Percentiles rank a stretch among this genome's conserved stretches.
These are phyloP conservation scores for Pseudoneurospora amorphoporcata DNA, from an alignment of 495 filamentous ascomycete species.

Conservation along the genomic window DNA sequence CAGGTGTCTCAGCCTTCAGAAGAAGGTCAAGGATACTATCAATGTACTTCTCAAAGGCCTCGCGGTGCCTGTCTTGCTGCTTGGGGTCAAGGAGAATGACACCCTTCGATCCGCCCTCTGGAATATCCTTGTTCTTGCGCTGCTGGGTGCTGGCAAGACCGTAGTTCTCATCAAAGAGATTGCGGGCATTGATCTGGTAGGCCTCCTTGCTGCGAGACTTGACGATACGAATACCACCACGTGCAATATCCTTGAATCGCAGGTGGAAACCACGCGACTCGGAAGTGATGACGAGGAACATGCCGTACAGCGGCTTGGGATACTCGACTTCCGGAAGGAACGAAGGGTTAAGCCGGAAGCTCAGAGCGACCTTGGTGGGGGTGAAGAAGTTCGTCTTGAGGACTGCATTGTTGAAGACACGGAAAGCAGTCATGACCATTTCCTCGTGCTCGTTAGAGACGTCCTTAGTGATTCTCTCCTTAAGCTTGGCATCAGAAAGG, in stretches of 20 bases:
- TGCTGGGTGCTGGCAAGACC: constrained; percentile 97
- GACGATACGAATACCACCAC: constrained; percentile 96
- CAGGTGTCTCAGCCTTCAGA: constrained; percentile 77
- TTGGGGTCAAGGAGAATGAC: constrained; percentile 89
- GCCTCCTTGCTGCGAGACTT: constrained; percentile 92
- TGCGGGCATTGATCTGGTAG: constrained; percentile 91
- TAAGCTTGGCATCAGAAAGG: constrained; percentile 66
- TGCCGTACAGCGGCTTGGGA: constrained; percentile 85
- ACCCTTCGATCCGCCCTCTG: constrained; percentile 97
- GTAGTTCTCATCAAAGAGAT: constrained; percentile 97
- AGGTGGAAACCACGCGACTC: constrained; percentile 97
- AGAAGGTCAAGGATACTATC: constrained; percentile 95
- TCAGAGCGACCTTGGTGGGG: constrained; percentile 94
- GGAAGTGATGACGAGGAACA: constrained; percentile 96
- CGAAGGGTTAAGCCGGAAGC: constrained; percentile 81
- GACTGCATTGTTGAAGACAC: constrained; percentile 80
- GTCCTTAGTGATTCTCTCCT: constrained; percentile 69
- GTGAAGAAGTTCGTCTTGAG: constrained; percentile 99
- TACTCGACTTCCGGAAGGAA: constrained; percentile 92
- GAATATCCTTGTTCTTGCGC: constrained; percentile 99
- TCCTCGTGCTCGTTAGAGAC: constrained; percentile 90
- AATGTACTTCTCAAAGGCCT: constrained; percentile 98
- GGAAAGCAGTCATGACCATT: constrained; percentile 97
- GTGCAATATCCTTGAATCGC: constrained; percentile 92
- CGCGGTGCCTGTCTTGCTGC: constrained; percentile 82